Percentiles rank a stretch among this genome's conserved stretches.
Conservation (phyloP, 148 eudicot genomes). For the Nyssa sinensis region DNA sequence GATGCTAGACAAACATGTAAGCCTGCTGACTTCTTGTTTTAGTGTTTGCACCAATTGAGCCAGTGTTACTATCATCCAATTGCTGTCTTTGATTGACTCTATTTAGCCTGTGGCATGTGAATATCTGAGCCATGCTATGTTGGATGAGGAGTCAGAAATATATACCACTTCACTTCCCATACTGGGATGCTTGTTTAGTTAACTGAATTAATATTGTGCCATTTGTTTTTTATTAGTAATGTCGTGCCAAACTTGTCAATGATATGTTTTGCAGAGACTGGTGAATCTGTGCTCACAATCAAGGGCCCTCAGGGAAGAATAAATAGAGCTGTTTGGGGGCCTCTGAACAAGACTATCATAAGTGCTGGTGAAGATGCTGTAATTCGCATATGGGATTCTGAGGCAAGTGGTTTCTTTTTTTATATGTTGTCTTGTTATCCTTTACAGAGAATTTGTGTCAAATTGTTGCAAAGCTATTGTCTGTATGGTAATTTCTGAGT, state of each 20-base stretch:
- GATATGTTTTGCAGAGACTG: slow-evolving; percentile 49
- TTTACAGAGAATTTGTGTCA: no score
- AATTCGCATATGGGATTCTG: slow-evolving; percentile 89
- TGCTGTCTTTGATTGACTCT: no score
- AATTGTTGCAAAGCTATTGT: no score
- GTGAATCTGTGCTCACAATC: slow-evolving; percentile 61
- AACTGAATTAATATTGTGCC: no score
- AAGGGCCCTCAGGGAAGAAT: slow-evolving; percentile 89
- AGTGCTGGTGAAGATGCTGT: slow-evolving; percentile 94
- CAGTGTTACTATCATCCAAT: no score
- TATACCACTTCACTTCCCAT: neutral
- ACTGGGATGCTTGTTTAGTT: no score
- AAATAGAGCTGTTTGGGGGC: slow-evolving; percentile 99
- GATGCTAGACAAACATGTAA: no score
- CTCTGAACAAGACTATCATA: slow-evolving; percentile 73
- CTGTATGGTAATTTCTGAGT: no score
- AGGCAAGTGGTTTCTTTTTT: slow-evolving; percentile 34
- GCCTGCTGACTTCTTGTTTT: no score
- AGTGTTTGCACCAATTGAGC: no score
- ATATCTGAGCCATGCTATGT: no score
- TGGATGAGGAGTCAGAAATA: neutral
- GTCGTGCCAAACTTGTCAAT: neutral
- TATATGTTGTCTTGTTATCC: neutral
- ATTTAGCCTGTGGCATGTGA: no score
- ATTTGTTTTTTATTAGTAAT: neutral